These are phyloP conservation scores for Didymella keratinophila DNA, from an alignment of 2,329 filamentous ascomycete genomes.

Conservation along the genomic window DNA sequence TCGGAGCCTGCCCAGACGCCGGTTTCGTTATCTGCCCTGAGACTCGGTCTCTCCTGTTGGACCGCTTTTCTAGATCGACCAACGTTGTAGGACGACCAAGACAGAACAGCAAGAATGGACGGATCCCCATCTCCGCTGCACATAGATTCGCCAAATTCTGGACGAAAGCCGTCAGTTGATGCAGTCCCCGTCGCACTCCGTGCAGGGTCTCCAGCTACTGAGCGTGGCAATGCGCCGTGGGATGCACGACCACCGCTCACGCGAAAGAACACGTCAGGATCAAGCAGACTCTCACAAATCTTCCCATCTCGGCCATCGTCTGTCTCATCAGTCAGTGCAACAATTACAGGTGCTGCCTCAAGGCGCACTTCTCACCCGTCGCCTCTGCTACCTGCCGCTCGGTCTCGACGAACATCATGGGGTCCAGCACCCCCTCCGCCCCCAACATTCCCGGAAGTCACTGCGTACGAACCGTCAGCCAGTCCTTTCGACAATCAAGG, in stretches of 20 bases:
- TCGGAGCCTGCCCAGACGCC: neutral
- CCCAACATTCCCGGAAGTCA: conserved; percentile 41
- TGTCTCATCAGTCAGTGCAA: conserved; percentile 34
- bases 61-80: no score
- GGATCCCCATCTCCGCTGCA: conserved; percentile 42
- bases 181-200: conserved; percentile 41
- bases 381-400: conserved; percentile 37
- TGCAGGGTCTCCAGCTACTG: conserved; percentile 40
- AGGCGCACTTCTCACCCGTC: conserved; percentile 43
- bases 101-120: conserved; percentile 32
- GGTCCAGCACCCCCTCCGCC: conserved; percentile 41
- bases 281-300: conserved; percentile 47
- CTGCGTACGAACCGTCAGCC: conserved; percentile 39
- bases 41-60: no score
- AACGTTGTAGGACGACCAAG: neutral
- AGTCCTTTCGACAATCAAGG: conserved; percentile 31
- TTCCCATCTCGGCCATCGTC: conserved; percentile 47
- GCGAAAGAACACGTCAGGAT: conserved; percentile 43
- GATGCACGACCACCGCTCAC: conserved; percentile 35
- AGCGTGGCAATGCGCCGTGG: conserved; percentile 20
- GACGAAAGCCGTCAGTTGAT: conserved; percentile 30
- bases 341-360: conserved; percentile 27
- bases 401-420: conserved; percentile 37
- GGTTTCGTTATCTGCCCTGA: no score
- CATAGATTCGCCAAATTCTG: conserved; percentile 36